Conservation (phyloP, 805 yeast genomes). For the Kluyveromyces nonfermentans region DNA sequence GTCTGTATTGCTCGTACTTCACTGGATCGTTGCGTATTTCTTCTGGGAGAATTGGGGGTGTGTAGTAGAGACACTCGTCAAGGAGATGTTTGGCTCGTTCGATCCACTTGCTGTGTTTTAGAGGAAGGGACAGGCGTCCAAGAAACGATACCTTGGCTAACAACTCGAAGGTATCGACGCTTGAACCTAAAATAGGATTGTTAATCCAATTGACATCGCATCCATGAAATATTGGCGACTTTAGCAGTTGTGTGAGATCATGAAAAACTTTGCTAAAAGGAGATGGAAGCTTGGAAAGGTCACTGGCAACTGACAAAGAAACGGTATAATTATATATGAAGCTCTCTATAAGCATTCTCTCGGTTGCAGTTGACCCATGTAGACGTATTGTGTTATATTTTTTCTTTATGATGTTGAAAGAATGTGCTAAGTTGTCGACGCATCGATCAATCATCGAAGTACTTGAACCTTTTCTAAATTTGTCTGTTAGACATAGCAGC, state of each 20-base stretch:
- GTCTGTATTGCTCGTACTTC: constrained; percentile 13
- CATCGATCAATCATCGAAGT: constrained; percentile 13
- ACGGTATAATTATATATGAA: constrained; percentile 17
- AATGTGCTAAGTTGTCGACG: constrained; percentile 12
- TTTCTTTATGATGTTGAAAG: constrained; percentile 12
- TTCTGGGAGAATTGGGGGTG: constrained; percentile 14
- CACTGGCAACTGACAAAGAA: constrained; percentile 12
- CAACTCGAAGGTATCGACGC: constrained; percentile 29
- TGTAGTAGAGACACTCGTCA: constrained; percentile 14
- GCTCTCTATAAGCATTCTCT: constrained; percentile 14
- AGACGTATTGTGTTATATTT: constrained; percentile 6
- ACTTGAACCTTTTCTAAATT: constrained; percentile 12
- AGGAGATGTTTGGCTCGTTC: constrained; percentile 10
- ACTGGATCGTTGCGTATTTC: constrained; percentile 10
- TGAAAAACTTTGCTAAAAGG: constrained; percentile 12
- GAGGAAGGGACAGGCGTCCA: constrained; percentile 15
- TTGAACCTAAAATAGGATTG: constrained; percentile 34
- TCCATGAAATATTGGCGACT: constrained; percentile 18
- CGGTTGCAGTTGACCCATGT: constrained; percentile 11
- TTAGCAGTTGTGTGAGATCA: constrained; percentile 9
- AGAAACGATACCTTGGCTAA: constrained; percentile 32
- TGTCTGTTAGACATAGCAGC: constrained; percentile 12
- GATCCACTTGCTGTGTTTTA: constrained; percentile 9
- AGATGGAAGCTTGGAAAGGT: constrained; percentile 11
- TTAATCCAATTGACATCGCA: constrained; percentile 33